Evolutionary conservation across 306 rosid species (phyloP), one percentile per base, ranked within the genome.

Genomic region (Cicer cuneatum): DNA sequence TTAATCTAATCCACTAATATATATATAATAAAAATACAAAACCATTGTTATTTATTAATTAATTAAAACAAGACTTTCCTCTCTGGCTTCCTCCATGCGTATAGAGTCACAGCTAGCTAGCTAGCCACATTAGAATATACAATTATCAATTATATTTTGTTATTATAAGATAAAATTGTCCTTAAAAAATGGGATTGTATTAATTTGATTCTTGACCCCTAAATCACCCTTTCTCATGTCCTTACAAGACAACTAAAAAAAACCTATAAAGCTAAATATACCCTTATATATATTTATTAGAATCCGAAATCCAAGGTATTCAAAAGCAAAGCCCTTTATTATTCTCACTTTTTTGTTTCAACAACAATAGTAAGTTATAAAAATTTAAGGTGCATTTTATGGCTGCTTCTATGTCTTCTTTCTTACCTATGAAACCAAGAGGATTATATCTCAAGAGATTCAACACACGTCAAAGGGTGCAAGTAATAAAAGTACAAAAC

Each of bases 371-470:
- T 24, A 58, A 60, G 67, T 58, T 39, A 42, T 57, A 43, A 39
- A 69, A 75, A 29, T 14, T 10, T 13, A 15, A 19, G 62, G 48
- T 64, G 14, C 58, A 73, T 29, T 29, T 39, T 12, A 18, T 83
- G 83, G 80, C 86, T 61, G 12, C 73, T 66, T 82, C 84, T 74
- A 60, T 80, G 7, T 37, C 83, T 74, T 84, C 76, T 39, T 63
- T 67, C 74, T 78, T 58, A 73, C 58, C 78, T n/a, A 8, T 69
- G 18, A 70, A 60, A 75, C 49, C 79, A 69, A 72, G 85, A 72
- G 58, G 38, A 29, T 1, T 73, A 40, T 46, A 74, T 71, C 69
- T 41, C 56, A 76, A 73, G 59, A 53, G 69, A 73, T 37, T 45
- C 46, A 73, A 75, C 58, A 64, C 6, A 38, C 76, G 46, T 74